Percentiles rank a stretch among this genome's conserved stretches.
Evolutionary conservation across 177 flowering plant species (phyloP).

Genomic region (Vitis hybrid): DNA sequence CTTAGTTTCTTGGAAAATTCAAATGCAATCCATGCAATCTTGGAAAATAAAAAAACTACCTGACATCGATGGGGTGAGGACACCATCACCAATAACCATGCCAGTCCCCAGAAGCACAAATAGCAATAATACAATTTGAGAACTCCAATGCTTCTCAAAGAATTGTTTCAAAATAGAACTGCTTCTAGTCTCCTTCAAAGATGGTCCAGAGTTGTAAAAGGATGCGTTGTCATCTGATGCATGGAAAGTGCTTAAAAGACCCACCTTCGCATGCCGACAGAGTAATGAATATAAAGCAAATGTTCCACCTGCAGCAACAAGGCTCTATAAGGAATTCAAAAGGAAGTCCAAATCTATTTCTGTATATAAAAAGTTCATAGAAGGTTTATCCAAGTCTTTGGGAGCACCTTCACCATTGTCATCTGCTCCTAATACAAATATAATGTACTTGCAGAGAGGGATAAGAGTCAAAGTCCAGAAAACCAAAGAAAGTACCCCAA

Average conservation of each 20-base stretch:
- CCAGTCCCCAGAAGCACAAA: slow-evolving; percentile 51
- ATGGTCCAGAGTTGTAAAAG: slow-evolving; percentile 7
- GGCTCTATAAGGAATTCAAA: not conserved
- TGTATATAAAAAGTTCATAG: too few relatives aligned
- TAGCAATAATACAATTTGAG: slow-evolving; percentile 36
- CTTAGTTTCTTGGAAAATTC: too few relatives aligned
- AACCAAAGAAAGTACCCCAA: slow-evolving; percentile 55
- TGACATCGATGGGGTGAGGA: slow-evolving; percentile 60
- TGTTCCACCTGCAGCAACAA: slow-evolving; percentile 47
- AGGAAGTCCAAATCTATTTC: too few relatives aligned
- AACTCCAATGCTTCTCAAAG: slow-evolving; percentile 38
- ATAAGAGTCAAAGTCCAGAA: slow-evolving; percentile 63
- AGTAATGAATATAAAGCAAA: slow-evolving; percentile 65
- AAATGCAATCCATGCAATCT: too few relatives aligned
- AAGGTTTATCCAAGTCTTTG: not conserved
- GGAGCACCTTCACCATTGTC: slow-evolving; percentile 64
- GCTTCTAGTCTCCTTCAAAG: slow-evolving; percentile 28
- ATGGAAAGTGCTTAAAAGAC: slow-evolving; percentile 29
- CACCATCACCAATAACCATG: slow-evolving; percentile 58
- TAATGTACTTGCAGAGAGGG: slow-evolving; percentile 49
- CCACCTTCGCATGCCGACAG: slow-evolving; percentile 37
- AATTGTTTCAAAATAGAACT: slow-evolving; percentile 32
- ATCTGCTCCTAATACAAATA: slow-evolving; percentile 56
- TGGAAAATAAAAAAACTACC: slow-evolving; percentile 25
- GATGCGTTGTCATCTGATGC: slow-evolving; percentile 23